Percentiles rank a stretch among this genome's conserved stretches.
These are phyloP conservation scores for Neurospora terricola DNA, from an alignment of 495 filamentous ascomycete species.

Conservation along the genomic window DNA sequence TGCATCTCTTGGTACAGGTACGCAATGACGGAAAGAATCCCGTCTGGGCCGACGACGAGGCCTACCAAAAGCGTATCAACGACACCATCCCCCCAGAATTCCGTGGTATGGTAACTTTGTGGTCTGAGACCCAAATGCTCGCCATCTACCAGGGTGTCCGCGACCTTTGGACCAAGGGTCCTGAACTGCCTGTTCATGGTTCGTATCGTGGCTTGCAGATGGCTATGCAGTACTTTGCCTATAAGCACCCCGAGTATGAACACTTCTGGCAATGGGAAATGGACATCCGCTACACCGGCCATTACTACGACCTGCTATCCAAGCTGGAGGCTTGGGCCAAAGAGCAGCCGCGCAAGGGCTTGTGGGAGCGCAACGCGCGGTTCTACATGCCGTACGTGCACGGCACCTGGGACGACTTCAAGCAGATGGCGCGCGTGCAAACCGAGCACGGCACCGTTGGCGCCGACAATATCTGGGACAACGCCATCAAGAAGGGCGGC, in stretches of 20 bases:
- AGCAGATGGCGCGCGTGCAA: constrained; percentile 82
- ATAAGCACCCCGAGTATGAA: constrained; percentile 86
- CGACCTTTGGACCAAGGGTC: constrained; percentile 58
- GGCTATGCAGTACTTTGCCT: constrained; percentile 88
- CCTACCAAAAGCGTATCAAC: constrained; percentile 49
- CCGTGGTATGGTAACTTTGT: constrained; percentile 75
- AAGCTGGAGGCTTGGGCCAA: constrained; percentile 65
- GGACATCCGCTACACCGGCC: constrained; percentile 92
- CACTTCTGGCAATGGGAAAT: constrained; percentile 99
- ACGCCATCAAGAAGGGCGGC: constrained; percentile 19
- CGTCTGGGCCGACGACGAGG: constrained; percentile 52
- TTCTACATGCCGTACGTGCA: constrained; percentile 89
- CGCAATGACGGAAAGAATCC: constrained; percentile 52
- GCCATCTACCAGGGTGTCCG: constrained; percentile 74
- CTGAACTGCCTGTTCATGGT: constrained; percentile 67
- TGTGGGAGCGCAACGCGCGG: constrained; percentile 88
- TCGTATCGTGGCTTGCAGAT: constrained; percentile 87
- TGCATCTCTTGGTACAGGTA: constrained; percentile 72
- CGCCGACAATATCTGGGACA: constrained; percentile 60
- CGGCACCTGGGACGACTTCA: constrained; percentile 87
- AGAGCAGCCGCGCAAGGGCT: constrained; percentile 74
- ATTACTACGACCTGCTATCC: constrained; percentile 84
- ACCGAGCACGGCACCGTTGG: constrained; percentile 70
- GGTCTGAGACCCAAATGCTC: constrained; percentile 87
- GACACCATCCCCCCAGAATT: constrained; percentile 78